These are phyloP conservation scores for Colletotrichum theobromicola DNA, from an alignment of 2,329 filamentous ascomycete genomes.

Conservation along the genomic window DNA sequence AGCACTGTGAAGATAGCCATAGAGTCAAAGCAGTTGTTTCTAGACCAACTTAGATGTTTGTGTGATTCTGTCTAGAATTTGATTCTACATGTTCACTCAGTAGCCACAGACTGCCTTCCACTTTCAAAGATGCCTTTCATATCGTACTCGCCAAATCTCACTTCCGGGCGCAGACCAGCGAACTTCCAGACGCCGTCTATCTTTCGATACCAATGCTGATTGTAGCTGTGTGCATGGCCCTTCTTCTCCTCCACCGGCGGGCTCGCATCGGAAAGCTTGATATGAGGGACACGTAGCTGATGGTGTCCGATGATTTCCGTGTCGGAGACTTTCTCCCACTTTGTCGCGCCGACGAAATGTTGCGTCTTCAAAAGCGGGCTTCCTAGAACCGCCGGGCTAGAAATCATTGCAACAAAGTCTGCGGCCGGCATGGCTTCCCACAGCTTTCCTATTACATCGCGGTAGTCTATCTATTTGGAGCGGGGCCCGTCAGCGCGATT, in stretches of 20 bases:
- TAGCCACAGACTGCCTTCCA: background rate
- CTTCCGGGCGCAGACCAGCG: conserved; percentile 58
- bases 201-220: conserved; percentile 63
- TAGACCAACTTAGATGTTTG: accelerated
- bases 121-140: conserved; percentile 57
- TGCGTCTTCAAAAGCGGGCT: conserved; percentile 68
- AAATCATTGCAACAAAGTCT: conserved; percentile 66
- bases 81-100: too few relatives aligned
- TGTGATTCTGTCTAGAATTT: background rate
- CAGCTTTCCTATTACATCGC: conserved; percentile 62
- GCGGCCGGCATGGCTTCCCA: conserved; percentile 67
- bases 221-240: conserved; percentile 64
- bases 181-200: conserved; percentile 67
- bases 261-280: conserved; percentile 59
- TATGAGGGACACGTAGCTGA: conserved; percentile 67
- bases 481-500: background rate
- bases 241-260: conserved; percentile 56
- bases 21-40: background rate
- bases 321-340: conserved; percentile 63
- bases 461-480: conserved; percentile 69
- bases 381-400: conserved; percentile 60
- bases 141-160: conserved; percentile 63
- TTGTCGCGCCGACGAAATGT: conserved; percentile 66
- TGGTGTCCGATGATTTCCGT: conserved; percentile 64
- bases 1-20: too few relatives aligned